Percentiles rank a stretch among this genome's conserved stretches.
phyloP scores from a whole-genome alignment of 2,329 filamentous ascomycete species.

The Ceratocystis colombiana region DNA sequence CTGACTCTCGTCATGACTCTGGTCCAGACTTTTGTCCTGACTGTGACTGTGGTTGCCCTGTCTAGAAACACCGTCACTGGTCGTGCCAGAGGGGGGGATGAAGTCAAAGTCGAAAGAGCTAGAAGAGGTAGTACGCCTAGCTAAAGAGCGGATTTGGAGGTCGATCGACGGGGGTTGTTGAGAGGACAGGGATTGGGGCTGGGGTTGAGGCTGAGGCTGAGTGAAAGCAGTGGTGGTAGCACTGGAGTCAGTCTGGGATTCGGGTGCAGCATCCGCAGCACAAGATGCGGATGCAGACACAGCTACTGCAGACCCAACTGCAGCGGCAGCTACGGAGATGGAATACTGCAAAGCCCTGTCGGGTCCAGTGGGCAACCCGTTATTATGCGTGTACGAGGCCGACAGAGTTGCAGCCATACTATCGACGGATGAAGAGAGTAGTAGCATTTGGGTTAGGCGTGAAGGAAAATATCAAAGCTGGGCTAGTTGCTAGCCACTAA shows the following conservation, averaged over 20 bases:
- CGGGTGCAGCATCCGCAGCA: neutral
- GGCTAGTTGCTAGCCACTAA: neutral
- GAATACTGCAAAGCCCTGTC: neutral
- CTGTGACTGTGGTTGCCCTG: neutral
- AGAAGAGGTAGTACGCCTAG: neutral
- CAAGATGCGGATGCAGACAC: neutral
- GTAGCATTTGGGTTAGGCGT: neutral
- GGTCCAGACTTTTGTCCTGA: neutral
- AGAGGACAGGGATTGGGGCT: constrained; percentile 4
- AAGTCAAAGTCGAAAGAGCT: neutral
- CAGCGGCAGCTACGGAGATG: neutral
- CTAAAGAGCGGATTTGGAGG: neutral
- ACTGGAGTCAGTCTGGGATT: neutral
- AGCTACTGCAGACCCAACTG: neutral
- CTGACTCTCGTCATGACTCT: neutral
- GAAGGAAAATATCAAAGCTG: neutral
- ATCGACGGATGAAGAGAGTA: constrained; percentile 2
- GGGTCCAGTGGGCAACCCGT: neutral
- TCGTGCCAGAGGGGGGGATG: neutral
- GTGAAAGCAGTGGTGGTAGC: neutral
- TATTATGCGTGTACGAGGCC: neutral
- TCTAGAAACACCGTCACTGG: neutral
- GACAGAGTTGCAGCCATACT: constrained; percentile 7
- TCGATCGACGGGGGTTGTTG: neutral
- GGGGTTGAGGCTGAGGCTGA: constrained; percentile 10